Percentiles rank a stretch among this genome's conserved stretches.
Conservation (phyloP, 2,329 filamentous ascomycete genomes). For the Akanthomyces lecanii region DNA sequence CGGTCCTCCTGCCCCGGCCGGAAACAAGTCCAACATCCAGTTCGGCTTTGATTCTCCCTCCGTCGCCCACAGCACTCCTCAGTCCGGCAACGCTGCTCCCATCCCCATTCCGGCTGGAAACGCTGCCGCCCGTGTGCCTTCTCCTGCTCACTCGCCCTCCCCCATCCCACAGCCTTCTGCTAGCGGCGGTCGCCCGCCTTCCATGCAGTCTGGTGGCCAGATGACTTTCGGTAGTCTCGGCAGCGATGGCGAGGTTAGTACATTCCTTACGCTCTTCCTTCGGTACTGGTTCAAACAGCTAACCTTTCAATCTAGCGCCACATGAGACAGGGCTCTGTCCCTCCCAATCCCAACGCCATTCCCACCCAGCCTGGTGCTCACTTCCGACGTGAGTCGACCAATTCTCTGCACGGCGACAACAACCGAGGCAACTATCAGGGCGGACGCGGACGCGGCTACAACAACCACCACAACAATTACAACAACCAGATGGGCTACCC, state of each 20-base stretch:
- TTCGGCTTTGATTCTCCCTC: constrained; percentile 76
- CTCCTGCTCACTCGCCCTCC: constrained; percentile 83
- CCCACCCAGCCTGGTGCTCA: constrained; percentile 65
- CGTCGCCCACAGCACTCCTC: constrained; percentile 63
- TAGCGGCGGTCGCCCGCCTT: constrained; percentile 81
- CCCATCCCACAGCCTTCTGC: constrained; percentile 86
- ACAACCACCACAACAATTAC: constrained; percentile 35
- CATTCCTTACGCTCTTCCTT: constrained; percentile 2
- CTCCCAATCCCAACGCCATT: constrained; percentile 57
- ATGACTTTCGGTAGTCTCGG: constrained; percentile 81
- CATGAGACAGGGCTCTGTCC: constrained; percentile 62
- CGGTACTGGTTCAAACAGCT: constrained; percentile 15
- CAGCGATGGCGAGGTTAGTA: constrained; percentile 74
- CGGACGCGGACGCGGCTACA: constrained; percentile 49
- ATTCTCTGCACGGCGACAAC: constrained; percentile 61
- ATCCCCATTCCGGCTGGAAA: constrained; percentile 59
- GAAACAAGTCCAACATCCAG: constrained; percentile 50
- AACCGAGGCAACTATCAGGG: constrained; percentile 52
- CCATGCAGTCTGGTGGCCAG: constrained; percentile 63
- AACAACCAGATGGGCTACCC: constrained; percentile 44
- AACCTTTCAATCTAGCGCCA: constrained; percentile 48
- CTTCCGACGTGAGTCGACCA: constrained; percentile 79
- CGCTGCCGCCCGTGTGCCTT: constrained; percentile 68
- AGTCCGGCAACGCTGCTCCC: constrained; percentile 50
- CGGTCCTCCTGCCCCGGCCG: constrained; percentile 42